Conservation (phyloP, 441 rosid species). For the Codiaeum variegatum region DNA sequence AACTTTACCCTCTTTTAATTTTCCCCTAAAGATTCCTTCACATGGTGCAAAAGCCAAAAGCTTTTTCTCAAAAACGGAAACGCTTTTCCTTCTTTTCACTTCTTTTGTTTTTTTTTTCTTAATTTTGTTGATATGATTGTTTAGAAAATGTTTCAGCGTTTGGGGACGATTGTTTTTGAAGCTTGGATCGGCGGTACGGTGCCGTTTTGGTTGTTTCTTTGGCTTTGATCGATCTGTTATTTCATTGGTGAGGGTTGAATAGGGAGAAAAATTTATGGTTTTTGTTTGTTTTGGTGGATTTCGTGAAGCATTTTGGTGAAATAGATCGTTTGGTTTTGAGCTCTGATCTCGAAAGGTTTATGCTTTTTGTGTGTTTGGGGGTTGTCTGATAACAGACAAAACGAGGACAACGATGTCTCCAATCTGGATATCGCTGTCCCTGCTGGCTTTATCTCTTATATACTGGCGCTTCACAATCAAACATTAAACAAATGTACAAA, state of each 20-base stretch:
- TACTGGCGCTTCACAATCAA: constrained; percentile 29
- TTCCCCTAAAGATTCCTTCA: constrained; percentile 3
- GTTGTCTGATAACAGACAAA: constrained; percentile 39
- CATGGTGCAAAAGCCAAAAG: constrained; percentile 10
- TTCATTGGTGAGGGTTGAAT: not conserved
- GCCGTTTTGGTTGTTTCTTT: constrained; percentile 21
- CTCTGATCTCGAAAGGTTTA: constrained; percentile 60
- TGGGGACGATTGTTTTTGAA: constrained; percentile 26
- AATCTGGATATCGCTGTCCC: constrained; percentile 38
- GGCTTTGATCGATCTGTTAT: constrained; percentile 24
- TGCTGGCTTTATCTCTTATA: constrained; percentile 35
- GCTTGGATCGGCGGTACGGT: constrained; percentile 25
- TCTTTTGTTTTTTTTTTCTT: not conserved
- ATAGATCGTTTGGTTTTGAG: constrained; percentile 50
- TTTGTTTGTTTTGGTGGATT: constrained; percentile 19
- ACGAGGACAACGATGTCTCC: constrained; percentile 34
- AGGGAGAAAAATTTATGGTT: constrained; percentile 19
- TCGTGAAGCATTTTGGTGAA: constrained; percentile 19
- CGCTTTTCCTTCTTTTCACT: not conserved
- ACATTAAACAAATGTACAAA: constrained; percentile 12
- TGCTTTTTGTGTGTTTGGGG: constrained; percentile 58
- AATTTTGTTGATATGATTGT: not conserved
- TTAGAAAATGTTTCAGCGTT: constrained; percentile 33
- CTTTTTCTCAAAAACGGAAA: constrained; percentile 10
- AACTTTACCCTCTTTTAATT: not conserved